Conservation (phyloP, 805 yeast genomes). For the Suhomyces pyralidae region DNA sequence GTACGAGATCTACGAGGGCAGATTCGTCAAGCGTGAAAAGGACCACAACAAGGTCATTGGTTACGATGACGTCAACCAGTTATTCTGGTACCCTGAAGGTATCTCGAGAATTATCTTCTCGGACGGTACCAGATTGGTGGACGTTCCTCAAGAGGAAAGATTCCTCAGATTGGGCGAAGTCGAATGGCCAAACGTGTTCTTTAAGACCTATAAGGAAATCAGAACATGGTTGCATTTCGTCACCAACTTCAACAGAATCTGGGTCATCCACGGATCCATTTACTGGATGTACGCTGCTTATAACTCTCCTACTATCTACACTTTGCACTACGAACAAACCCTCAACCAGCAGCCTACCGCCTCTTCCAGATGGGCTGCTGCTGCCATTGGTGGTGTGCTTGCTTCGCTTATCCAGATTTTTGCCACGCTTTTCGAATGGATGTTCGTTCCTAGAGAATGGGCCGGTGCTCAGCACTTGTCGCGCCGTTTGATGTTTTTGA, state of each 20-base stretch:
- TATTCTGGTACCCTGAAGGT: constrained; percentile 99
- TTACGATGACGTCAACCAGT: constrained; percentile 97
- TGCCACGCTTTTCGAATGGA: constrained; percentile 92
- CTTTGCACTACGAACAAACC: constrained; percentile 80
- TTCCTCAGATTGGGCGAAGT: constrained; percentile 87
- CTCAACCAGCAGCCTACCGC: constrained; percentile 83
- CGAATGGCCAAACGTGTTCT: constrained; percentile 86
- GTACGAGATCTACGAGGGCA: constrained; percentile 76
- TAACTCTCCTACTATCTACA: constrained; percentile 88
- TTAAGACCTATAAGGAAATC: constrained; percentile 92
- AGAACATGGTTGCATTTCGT: constrained; percentile 97
- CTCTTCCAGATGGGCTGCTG: constrained; percentile 89
- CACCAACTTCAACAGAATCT: constrained; percentile 95
- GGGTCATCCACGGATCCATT: constrained; percentile 87
- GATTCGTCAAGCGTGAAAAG: constrained; percentile 78
- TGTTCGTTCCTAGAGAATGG: constrained; percentile 96
- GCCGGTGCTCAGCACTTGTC: constrained; percentile 97
- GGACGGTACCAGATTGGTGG: constrained; percentile 90
- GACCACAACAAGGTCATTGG: constrained; percentile 82
- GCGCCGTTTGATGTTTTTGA: constrained; percentile 78
- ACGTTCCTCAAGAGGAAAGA: constrained; percentile 86
- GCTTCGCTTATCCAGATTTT: constrained; percentile 77
- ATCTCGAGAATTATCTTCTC: constrained; percentile 85
- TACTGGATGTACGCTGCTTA: constrained; percentile 96
- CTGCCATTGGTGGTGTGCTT: constrained; percentile 87